Evolutionary conservation across 169 alveolate genomes (phyloP).

Genomic region (Plasmodium berghei): DNA sequence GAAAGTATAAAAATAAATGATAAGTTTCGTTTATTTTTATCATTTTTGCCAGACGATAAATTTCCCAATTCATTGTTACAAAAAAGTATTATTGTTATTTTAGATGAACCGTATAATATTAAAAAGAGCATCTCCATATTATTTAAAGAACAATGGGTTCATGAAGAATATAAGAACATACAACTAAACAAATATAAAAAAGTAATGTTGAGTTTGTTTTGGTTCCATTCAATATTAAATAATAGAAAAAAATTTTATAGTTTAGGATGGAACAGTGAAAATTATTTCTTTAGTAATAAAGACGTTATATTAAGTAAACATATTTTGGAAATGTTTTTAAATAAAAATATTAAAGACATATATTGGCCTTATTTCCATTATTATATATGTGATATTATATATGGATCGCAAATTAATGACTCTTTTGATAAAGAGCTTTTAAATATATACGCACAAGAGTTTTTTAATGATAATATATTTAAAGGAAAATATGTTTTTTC

Average conservation of each 20-base stretch:
- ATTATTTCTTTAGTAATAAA: slow-evolving; percentile 92
- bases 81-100: slow-evolving; percentile 94
- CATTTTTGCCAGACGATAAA: slow-evolving; percentile 94
- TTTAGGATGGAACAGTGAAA: slow-evolving; percentile 92
- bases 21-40: slow-evolving; percentile 95
- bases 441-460: slow-evolving; percentile 74
- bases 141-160: slow-evolving; percentile 73
- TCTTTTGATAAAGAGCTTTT: slow-evolving; percentile 48
- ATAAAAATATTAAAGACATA: slow-evolving; percentile 66
- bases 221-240: slow-evolving; percentile 92
- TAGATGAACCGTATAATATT: slow-evolving; percentile 92
- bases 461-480: slow-evolving; percentile 71
- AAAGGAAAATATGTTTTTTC: slow-evolving; percentile 75
- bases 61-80: slow-evolving; percentile 96
- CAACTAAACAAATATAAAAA: slow-evolving; percentile 76
- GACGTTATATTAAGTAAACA: slow-evolving; percentile 80
- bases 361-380: slow-evolving; percentile 75
- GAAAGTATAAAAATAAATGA: slow-evolving; percentile 89
- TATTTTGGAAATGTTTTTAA: slow-evolving; percentile 50
- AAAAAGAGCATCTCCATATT: slow-evolving; percentile 68
- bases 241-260: slow-evolving; percentile 93
- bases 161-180: slow-evolving; percentile 74
- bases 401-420: slow-evolving; percentile 73
- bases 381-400: slow-evolving; percentile 74
- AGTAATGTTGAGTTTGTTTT: slow-evolving; percentile 90